These are phyloP conservation scores for Botryosphaeria agaves DNA, from an alignment of 2,329 filamentous ascomycete species.

Conservation along the genomic window DNA sequence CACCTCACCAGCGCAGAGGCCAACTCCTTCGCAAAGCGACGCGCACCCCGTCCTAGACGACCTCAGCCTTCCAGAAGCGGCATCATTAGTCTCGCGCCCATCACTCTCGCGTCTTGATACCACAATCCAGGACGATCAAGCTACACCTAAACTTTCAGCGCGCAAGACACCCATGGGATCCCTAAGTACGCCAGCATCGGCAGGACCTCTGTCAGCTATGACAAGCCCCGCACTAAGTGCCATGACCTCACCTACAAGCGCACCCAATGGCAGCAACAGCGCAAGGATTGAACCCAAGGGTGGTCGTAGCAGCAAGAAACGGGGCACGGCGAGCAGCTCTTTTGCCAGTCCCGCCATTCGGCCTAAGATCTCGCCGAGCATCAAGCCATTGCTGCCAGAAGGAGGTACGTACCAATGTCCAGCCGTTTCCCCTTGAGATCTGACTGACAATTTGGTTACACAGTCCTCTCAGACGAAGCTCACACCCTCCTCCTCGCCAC, in stretches of 20 bases:
- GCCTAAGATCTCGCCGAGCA: conserved; percentile 83
- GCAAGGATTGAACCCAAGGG: conserved; percentile 19
- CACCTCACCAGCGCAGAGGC: conserved; percentile 6
- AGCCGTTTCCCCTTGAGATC: too few species aligned
- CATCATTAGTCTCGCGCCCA: conserved; percentile 31
- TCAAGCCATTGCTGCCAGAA: conserved; percentile 74
- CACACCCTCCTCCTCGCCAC: conserved; percentile 67
- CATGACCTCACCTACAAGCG: conserved; percentile 34
- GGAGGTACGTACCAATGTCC: conserved; percentile 29
- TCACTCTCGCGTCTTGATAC: conserved; percentile 34
- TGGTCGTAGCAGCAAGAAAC: conserved; percentile 48
- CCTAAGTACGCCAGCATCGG: conserved; percentile 31
- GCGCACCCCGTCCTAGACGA: conserved; percentile 33
- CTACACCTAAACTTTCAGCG: conserved; percentile 45
- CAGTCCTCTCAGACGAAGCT: conserved; percentile 35
- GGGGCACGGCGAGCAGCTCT: conserved; percentile 50
- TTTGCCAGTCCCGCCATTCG: conserved; percentile 75
- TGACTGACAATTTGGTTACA: too few species aligned
- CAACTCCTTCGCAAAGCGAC: conserved; percentile 3
- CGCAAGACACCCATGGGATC: conserved; percentile 48
- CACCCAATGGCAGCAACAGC: too few species aligned
- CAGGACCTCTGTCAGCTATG: conserved; percentile 24
- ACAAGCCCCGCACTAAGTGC: conserved; percentile 37
- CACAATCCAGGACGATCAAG: conserved; percentile 23
- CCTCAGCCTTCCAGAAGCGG: conserved; percentile 57